Evolutionary conservation across 257 asterid genomes (phyloP), one percentile per base, ranked within the genome.

Genomic region (Leonotis leonurus): DNA sequence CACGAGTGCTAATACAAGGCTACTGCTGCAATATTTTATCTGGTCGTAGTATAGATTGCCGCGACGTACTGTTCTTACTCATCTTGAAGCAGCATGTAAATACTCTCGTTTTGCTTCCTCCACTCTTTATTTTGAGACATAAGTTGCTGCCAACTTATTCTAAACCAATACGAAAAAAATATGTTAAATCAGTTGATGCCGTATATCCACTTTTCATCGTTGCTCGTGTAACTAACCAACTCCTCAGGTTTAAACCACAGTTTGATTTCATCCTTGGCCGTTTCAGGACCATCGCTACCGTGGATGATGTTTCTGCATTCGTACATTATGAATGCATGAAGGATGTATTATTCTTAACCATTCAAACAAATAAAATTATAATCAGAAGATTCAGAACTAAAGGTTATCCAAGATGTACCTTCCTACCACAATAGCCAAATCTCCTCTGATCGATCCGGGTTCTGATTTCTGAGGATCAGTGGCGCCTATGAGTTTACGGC

Each of bases 401-500:
- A n/a, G n/a, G n/a, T n/a, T n/a, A n/a, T n/a, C n/a, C n/a, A n/a
- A n/a, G n/a, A n/a, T n/a, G n/a, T n/a, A 90, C 99, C 97, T 93
- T 78, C 97, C 97, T 5, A 93, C 96, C 10, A 89, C 95, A 36
- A 87, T 96, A 62, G 97, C 99, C 65, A 93, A 75, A 62, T 93
- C 99, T 49, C 97, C 99, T 74, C 99, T 77, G 77, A 93, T 89
- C 68, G 99, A 83, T 69, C 99, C 99, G 24, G 99, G 99, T 75
- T 93, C 99, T 12, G 99, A 93, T 81, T 89, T 93, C 83, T 93
- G 99, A 21, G 99, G 99, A 81, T 93, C 99, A 0, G 99, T 93
- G 39, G 97, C 97, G 60, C 99, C 99, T 16, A 93, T 89, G 37
- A 93, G 96, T 72, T 93, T 89, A 46, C 97, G 88, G 17, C 99